A percentile compares a stretch with the other conserved stretches of the same genome.
phyloP scores from a whole-genome alignment of 106 monocot genomes.

The Cymbidium sinense region DNA sequence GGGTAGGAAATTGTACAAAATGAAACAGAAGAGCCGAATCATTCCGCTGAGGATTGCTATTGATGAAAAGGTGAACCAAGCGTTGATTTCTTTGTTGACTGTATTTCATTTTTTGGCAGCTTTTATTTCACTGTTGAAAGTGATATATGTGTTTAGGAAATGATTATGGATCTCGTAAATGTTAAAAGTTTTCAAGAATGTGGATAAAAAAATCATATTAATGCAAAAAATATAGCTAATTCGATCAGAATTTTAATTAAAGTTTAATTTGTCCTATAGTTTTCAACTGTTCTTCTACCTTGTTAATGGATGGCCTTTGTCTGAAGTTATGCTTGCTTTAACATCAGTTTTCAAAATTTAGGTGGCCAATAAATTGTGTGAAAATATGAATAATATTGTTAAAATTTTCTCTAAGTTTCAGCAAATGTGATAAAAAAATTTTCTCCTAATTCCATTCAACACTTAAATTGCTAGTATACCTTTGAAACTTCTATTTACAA shows the following conservation, averaged over 20 bases:
- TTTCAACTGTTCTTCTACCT: not conserved
- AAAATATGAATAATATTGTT: not conserved
- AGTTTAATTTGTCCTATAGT: not conserved
- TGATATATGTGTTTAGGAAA: not conserved
- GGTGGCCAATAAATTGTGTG: not conserved
- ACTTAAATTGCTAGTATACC: not conserved
- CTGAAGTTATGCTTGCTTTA: not conserved
- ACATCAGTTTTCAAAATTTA: not conserved
- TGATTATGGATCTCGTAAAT: not conserved
- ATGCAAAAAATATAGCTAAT: not conserved
- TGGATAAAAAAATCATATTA: not conserved
- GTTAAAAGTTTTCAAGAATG: not conserved
- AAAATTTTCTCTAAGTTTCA: not conserved
- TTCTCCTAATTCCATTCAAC: not conserved
- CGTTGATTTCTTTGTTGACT: not conserved
- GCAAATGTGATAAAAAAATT: not conserved
- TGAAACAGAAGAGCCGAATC: conserved; percentile 31
- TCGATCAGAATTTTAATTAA: not conserved
- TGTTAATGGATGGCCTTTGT: not conserved
- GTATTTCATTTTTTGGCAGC: not conserved
- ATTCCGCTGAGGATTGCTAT: conserved; percentile 35
- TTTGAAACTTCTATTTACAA: not conserved
- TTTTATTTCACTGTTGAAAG: not conserved
- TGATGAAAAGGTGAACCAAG: conserved; percentile 43
- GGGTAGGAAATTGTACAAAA: conserved; percentile 42